phyloP scores from a whole-genome alignment of 2,329 filamentous ascomycete species.

The Exserohilum turcica region DNA sequence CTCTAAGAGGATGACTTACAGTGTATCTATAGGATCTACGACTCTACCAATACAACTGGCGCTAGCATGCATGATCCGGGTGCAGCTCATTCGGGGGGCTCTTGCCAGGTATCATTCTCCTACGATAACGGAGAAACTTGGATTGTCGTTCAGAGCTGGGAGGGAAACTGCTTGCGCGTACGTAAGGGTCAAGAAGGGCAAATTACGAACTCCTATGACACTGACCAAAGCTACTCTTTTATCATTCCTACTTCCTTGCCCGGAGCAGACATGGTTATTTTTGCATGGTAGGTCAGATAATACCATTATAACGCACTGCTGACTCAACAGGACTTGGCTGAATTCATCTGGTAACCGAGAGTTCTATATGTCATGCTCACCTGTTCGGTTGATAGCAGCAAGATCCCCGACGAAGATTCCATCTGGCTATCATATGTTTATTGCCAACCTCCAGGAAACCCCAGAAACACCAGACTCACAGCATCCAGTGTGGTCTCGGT shows the following conservation, averaged over 20 bases:
- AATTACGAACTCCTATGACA: conserved; percentile 28
- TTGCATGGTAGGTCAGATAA: conserved; percentile 42
- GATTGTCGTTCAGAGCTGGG: conserved; percentile 48
- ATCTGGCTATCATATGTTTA: conserved; percentile 8
- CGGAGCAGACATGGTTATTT: conserved; percentile 42
- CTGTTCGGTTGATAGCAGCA: conserved; percentile 32
- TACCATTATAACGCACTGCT: neutral
- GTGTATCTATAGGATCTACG: neutral
- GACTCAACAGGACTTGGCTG: conserved; percentile 11
- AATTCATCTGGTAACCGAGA: conserved; percentile 52
- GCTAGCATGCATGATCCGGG: conserved; percentile 8
- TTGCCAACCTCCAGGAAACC: conserved; percentile 6
- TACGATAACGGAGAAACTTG: conserved; percentile 49
- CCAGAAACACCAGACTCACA: neutral
- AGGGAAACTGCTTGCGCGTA: conserved; percentile 52
- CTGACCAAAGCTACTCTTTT: conserved; percentile 50
- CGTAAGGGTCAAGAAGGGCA: conserved; percentile 9
- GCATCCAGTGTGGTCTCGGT: conserved; percentile 3
- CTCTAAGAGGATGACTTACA: neutral
- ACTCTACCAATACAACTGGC: conserved; percentile 9
- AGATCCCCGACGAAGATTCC: neutral
- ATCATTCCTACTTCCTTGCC: conserved; percentile 48
- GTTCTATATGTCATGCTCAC: conserved; percentile 52
- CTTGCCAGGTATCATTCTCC: conserved; percentile 51
- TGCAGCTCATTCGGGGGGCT: conserved; percentile 49